Evolutionary conservation across 495 filamentous ascomycete genomes (phyloP), one percentile per base, ranked within the genome.

Genomic region (Penicillium pulvis): DNA sequence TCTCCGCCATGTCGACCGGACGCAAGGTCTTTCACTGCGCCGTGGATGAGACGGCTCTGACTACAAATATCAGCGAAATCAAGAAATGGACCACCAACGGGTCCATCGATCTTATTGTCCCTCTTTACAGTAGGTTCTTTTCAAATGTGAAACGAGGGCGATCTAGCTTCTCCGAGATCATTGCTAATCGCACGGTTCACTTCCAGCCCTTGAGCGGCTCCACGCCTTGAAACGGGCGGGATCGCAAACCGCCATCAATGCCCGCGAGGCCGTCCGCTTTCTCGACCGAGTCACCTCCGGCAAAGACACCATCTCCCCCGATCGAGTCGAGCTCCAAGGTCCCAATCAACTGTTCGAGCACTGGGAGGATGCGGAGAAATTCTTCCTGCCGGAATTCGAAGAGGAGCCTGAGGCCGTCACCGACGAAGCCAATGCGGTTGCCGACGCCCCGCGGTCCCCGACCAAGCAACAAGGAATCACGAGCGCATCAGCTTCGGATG

Each of bases 1-100:
- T 48, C 55, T 35, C 54, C 61, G 63, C 52, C 62, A 80, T 80
- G 77, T 73, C 75, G 67, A 66, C 84, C 28, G 73, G 74, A 45
- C 78, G 83, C 66, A 88, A 87, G 75, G 75, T 86, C 69, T 87
- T 87, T 72, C 85, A 88, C 75, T 90, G 88, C 77, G 85, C 89
- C 65, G 82, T 88, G 69, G 88, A 91, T 71, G 88, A 89, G 65
- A 87, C 85, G 52, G 88, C 86, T 33, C 68, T 90, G 62, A 83
- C 86, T 26, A 85, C 84, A 57, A 86, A 86, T 51, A 87, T 89
- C 66, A 85, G 82, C 63, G 83, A 83, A 65, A 84, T 90, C 57
- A 85, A 88, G 74, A 80, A 82, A 73, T 89, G 87, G 85, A 81
- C 87, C 33, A 77, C 78, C 45, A 81, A 86, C 55, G 85, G 84